Percentiles rank a stretch among this genome's conserved stretches.
These are phyloP conservation scores for Fusarium duplospermum DNA, from an alignment of 2,329 filamentous ascomycete species.

Conservation along the genomic window DNA sequence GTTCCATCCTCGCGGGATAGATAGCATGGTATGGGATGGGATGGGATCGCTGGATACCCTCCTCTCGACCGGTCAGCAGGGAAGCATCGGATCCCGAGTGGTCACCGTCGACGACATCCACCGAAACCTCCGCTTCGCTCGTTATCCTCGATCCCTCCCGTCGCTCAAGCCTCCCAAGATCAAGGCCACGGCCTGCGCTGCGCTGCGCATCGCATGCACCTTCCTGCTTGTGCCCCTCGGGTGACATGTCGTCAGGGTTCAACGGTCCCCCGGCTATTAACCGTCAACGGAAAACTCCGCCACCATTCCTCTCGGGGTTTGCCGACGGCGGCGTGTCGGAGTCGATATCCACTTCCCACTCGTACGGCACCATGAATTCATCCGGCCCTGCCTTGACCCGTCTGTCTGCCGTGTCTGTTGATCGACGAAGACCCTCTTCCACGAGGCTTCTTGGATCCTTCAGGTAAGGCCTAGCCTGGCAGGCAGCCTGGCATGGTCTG, in stretches of 20 bases:
- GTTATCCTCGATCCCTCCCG: conserved; percentile 34
- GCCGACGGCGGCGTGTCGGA: conserved; percentile 18
- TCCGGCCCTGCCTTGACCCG: conserved; percentile 13
- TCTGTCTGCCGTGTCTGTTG: conserved; percentile 19
- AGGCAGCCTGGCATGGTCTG: neutral
- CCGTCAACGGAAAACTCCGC: conserved; percentile 19
- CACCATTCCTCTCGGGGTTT: conserved; percentile 24
- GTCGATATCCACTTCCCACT: conserved; percentile 19
- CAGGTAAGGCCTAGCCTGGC: neutral
- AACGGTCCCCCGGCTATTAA: conserved; percentile 1
- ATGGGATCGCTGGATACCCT: neutral
- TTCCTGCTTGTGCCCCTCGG: neutral
- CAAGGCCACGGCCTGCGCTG: conserved; percentile 7
- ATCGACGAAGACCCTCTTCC: conserved; percentile 37
- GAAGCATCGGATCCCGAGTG: neutral
- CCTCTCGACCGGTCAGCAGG: neutral
- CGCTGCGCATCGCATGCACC: neutral
- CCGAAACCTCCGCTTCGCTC: conserved; percentile 17
- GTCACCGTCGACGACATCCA: conserved; percentile 8
- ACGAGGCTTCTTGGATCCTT: conserved; percentile 29
- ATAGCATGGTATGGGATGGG: conserved; percentile 10
- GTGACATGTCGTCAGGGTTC: conserved; percentile 21
- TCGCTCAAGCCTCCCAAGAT: conserved; percentile 29
- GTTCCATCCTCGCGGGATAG: conserved; percentile 42
- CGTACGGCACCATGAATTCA: conserved; percentile 23